Conservation (phyloP, 2,329 filamentous ascomycete species). For the Ceratocystis huliohia region DNA sequence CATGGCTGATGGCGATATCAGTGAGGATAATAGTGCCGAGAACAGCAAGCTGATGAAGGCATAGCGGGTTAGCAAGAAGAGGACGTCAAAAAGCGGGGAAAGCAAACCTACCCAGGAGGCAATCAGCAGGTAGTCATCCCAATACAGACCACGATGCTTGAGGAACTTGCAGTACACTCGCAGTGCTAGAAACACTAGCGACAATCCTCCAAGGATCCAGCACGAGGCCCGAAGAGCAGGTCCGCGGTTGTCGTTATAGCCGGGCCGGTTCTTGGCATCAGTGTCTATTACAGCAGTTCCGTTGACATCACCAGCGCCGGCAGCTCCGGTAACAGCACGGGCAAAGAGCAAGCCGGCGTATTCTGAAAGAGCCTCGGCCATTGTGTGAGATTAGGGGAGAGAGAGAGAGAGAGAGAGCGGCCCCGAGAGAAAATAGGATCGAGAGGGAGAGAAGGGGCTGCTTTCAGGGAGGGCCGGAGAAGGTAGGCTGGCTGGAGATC, state of each 20-base stretch:
- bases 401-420: neutral
- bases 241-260: constrained; percentile 15
- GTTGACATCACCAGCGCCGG: constrained; percentile 18
- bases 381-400: neutral
- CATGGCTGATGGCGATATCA: constrained; percentile 21
- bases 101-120: constrained; percentile 24
- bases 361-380: neutral
- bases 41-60: constrained; percentile 4
- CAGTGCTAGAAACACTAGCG: constrained; percentile 24
- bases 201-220: constrained; percentile 20
- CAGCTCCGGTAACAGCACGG: constrained; percentile 16
- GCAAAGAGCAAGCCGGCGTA: neutral
- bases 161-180: constrained; percentile 30
- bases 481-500: neutral
- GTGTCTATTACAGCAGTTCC: neutral
- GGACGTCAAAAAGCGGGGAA: neutral
- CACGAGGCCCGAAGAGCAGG: constrained; percentile 13
- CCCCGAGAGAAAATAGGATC: neutral
- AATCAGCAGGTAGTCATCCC: constrained; percentile 30
- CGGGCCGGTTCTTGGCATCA: constrained; percentile 5
- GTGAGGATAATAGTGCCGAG: constrained; percentile 20
- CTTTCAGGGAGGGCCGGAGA: neutral
- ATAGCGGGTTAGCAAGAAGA: neutral
- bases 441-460: neutral
- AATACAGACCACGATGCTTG: constrained; percentile 29